These are phyloP conservation scores for Limnanthes douglasii DNA, from an alignment of 345 rosid genomes.

Conservation along the genomic window DNA sequence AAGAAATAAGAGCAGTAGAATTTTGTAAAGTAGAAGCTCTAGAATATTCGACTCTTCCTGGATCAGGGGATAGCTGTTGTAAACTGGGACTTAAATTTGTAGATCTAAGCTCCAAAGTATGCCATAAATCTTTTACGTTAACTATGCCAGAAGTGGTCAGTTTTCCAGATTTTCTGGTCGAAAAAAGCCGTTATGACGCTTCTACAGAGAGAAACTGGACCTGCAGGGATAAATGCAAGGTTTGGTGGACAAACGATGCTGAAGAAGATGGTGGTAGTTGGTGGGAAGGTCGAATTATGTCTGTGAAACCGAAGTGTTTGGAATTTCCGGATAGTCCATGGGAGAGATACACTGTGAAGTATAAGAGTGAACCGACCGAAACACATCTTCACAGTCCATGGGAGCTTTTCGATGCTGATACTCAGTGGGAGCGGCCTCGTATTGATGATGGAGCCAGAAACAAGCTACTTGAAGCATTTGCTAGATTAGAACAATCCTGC, in stretches of 20 bases:
- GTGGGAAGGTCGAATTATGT: slow-evolving; percentile 86
- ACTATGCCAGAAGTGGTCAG: slow-evolving; percentile 75
- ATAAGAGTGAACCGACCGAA: slow-evolving; percentile 67
- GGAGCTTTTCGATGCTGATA: slow-evolving; percentile 84
- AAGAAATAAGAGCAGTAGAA: slow-evolving; percentile 61
- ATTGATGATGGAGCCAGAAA: slow-evolving; percentile 40
- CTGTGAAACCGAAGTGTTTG: slow-evolving; percentile 50
- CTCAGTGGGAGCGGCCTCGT: slow-evolving; percentile 57
- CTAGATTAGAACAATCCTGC: slow-evolving; percentile 47
- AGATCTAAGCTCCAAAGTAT: slow-evolving; percentile 50
- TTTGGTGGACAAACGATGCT: slow-evolving; percentile 89
- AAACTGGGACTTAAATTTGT: slow-evolving; percentile 74
- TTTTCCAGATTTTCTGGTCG: slow-evolving; percentile 94
- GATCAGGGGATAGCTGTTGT: slow-evolving; percentile 98
- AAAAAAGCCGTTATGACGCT: slow-evolving; percentile 79
- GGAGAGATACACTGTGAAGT: slow-evolving; percentile 76
- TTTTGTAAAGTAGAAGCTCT: slow-evolving; percentile 72
- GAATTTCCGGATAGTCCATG: slow-evolving; percentile 91
- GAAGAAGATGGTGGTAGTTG: slow-evolving; percentile 91
- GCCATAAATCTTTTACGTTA: slow-evolving; percentile 36
- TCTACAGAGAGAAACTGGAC: slow-evolving; percentile 74
- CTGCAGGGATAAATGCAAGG: slow-evolving; percentile 79
- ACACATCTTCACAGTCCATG: slow-evolving; percentile 89
- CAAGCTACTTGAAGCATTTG: slow-evolving; percentile 38
- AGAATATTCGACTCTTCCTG: slow-evolving; percentile 72